These are phyloP conservation scores for Cladosporium austrohemisphaericum DNA, from an alignment of 2,329 filamentous ascomycete genomes.

Conservation along the genomic window DNA sequence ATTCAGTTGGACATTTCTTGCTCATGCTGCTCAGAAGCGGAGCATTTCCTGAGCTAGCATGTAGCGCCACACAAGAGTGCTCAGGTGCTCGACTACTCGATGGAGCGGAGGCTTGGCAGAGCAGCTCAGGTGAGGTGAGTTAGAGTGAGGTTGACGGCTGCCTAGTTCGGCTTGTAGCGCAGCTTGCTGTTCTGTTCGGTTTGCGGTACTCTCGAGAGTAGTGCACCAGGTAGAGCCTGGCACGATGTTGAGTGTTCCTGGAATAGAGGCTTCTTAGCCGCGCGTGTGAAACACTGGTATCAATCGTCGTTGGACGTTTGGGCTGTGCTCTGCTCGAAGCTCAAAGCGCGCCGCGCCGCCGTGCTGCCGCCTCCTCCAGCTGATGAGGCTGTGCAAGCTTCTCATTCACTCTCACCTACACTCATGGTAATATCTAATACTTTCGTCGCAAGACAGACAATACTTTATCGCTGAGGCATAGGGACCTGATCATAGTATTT, in stretches of 20 bases:
- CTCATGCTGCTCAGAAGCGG: slow-evolving; percentile 20
- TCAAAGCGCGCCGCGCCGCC: too few species aligned
- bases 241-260: neutral
- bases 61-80: neutral
- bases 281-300: too few species aligned
- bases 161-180: slow-evolving; percentile 2
- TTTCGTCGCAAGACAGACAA: too few species aligned
- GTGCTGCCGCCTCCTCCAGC: too few species aligned
- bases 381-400: too few species aligned
- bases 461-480: too few species aligned
- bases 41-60: slow-evolving; percentile 1
- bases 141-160: slow-evolving; percentile 5
- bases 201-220: neutral
- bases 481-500: too few species aligned
- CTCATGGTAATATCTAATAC: too few species aligned
- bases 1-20: slow-evolving; percentile 14
- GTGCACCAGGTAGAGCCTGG: neutral
- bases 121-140: slow-evolving; percentile 3
- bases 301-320: too few species aligned
- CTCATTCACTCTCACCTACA: too few species aligned
- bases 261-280: too few species aligned
- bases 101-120: slow-evolving; percentile 8
- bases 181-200: neutral
- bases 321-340: too few species aligned
- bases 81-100: slow-evolving; percentile 14